Evolutionary conservation across 345 rosid species (phyloP).

Genomic region (Sisymbrium irio): DNA sequence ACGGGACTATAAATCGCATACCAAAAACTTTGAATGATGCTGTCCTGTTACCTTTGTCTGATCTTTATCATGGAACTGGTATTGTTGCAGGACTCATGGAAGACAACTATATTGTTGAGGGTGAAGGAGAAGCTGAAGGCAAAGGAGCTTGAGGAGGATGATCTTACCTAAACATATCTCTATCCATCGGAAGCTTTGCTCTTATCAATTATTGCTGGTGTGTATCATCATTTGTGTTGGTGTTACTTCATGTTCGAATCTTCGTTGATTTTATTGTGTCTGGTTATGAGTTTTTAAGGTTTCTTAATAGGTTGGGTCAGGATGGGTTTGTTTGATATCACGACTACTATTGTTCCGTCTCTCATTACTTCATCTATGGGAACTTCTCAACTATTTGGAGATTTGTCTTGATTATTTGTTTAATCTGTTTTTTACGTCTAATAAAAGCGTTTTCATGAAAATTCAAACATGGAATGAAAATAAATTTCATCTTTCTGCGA

Average conservation of each 20-base stretch:
- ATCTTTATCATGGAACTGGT: constrained; percentile 8
- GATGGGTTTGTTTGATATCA: constrained; percentile 19
- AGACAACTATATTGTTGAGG: constrained; percentile 89
- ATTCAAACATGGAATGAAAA: background rate
- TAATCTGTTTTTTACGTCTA: background rate
- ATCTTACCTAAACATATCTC: constrained; percentile 63
- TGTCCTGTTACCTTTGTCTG: background rate
- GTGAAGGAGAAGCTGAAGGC: constrained; percentile 98
- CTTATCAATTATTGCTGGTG: background rate
- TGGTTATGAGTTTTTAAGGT: constrained; percentile 25
- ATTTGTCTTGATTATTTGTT: background rate
- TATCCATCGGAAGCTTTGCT: constrained; percentile 7
- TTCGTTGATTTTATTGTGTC: constrained; percentile 22
- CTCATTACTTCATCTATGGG: constrained; percentile 8
- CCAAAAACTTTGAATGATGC: background rate
- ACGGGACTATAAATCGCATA: background rate
- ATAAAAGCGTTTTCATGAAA: background rate
- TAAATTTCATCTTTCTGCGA: background rate
- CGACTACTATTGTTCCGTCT: constrained; percentile 10
- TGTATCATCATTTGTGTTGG: constrained; percentile 9
- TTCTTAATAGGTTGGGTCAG: constrained; percentile 25
- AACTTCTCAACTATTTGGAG: constrained; percentile 13
- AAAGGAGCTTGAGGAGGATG: constrained; percentile 93
- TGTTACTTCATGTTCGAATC: constrained; percentile 20
- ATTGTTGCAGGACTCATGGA: constrained; percentile 78